Base-by-base conservation (phyloP, 805 yeast species). In the Hanseniaspora taiwanica region DNA sequence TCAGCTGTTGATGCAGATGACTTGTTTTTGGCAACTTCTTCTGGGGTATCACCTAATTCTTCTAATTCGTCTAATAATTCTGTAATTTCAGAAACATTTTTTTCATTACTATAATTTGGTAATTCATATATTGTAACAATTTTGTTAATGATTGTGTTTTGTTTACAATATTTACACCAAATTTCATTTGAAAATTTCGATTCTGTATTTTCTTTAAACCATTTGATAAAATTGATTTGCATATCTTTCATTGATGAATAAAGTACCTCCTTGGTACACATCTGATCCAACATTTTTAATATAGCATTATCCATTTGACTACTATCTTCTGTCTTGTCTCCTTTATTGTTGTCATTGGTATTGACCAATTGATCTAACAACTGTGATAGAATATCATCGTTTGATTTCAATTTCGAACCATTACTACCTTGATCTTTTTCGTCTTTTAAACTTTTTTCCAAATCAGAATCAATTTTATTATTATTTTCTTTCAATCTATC, bases 191-290 rank as follows among this genome's bases (percentile, higher is more conserved):
- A 54, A 10, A 12, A 18, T 27, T 53, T 20, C 0, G 47, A 49
- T 13, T 57, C 53, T 8, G 53, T 55, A 46, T 81, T 69, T 37
- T 70, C 72, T 35, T 62, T 59, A 45, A 89, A 65, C 78, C 83
- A 89, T 21, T 58, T 69, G 2, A 85, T 82, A 55, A 77, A 84
- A 53, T 82, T 83, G 10, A 65, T 61, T 47, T 78, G 74, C 55
- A 87, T 68, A 44, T 85, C 94, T 52, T 78, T 81, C 61, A 89
- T 69, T 2, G 97, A 96, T 49, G 81, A 94, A 54, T 83, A 87
- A 29, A 89, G 66, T 17, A 87, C 81, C 42, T 79, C 87, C 53
- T 86, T 89, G 4, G 91, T 75, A 6, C 91, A 74, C 56, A 89
- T 69, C 54, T 86, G 89, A 46, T 76, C 78, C 51, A 89, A 66